Base-by-base conservation (phyloP, 129 eudicot genomes). In the Flaveria sonorensis region DNA sequence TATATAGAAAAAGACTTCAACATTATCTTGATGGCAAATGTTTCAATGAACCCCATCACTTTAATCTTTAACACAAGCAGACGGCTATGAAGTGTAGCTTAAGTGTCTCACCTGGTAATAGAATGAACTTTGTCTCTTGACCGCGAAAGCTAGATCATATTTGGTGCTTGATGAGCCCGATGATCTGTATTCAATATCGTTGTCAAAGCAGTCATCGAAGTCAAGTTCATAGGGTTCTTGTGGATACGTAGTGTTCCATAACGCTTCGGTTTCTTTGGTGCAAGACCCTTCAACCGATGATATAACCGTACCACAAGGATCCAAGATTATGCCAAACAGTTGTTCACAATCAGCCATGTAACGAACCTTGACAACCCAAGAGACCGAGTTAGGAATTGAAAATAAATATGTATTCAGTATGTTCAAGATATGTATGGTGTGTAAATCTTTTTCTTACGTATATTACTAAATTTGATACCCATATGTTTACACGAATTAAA, bases 71-170 rank as follows among this genome's bases (percentile, higher is more conserved):
- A 28, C 30, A 28, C 30, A 28, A 51, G 8, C 10, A 1, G 26
- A 32, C n/a, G 46, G 20, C 45, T 14, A 63, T 18, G 26, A 63
- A 63, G 14, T 23, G 6, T 63, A 43, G 48, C 10, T 43, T 15
- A 32, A 15, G 46, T 23, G 8, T 20, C 19, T 71, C 20, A 72
- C 83, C 85, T 83, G 87, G 47, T 53, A 26, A 65, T 43, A 79
- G 53, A 86, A 82, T 6, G 89, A 57, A 47, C 74, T 67, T 70
- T 86, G 89, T 74, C 89, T 78, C 24, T 79, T 32, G 69, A 86
- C 89, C 14, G 89, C 87, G 0, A 85, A 86, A 26, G 71, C 78
- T 26, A 82, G 80, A 82, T 86, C 85, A n/a, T 79, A 86, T 19
- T 48, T 67, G 45, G 87, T 82, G 67, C 62, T 68, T n/a, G 30